phyloP scores from a whole-genome alignment of 2,329 filamentous ascomycete species.

The Aspergillus felis region DNA sequence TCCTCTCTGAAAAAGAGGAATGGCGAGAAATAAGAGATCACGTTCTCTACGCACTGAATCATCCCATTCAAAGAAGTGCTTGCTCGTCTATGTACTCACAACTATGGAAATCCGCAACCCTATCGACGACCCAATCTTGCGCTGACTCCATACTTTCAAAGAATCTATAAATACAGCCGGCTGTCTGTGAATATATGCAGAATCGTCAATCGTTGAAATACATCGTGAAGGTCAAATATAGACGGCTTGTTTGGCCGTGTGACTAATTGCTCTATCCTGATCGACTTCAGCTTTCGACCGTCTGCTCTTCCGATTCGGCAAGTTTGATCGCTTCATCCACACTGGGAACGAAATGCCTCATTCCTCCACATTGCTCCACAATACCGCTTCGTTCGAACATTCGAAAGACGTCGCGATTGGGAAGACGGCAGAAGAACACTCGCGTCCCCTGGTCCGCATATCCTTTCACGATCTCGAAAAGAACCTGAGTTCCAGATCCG shows the following conservation, averaged over 20 bases:
- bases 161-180: background rate
- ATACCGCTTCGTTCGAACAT: constrained; percentile 79
- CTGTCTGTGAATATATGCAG: background rate
- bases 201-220: constrained; percentile 1
- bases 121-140: background rate
- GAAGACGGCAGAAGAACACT: constrained; percentile 53
- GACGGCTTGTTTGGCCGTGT: background rate
- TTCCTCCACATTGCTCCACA: constrained; percentile 74
- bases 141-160: background rate
- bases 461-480: constrained; percentile 78
- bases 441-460: constrained; percentile 72
- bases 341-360: constrained; percentile 71
- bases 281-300: constrained; percentile 29
- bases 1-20: background rate
- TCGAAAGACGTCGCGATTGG: constrained; percentile 59
- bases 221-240: background rate
- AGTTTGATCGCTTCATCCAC: constrained; percentile 80
- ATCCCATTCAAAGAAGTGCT: background rate
- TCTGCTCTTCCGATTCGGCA: constrained; percentile 66
- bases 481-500: constrained; percentile 85
- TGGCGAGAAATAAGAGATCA: background rate
- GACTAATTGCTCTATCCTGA: background rate
- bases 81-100: background rate
- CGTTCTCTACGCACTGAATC: background rate
- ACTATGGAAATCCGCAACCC: background rate